These are phyloP conservation scores for Monotropa hypopitys DNA, from an alignment of 179 eudicot genomes.

Conservation along the genomic window DNA sequence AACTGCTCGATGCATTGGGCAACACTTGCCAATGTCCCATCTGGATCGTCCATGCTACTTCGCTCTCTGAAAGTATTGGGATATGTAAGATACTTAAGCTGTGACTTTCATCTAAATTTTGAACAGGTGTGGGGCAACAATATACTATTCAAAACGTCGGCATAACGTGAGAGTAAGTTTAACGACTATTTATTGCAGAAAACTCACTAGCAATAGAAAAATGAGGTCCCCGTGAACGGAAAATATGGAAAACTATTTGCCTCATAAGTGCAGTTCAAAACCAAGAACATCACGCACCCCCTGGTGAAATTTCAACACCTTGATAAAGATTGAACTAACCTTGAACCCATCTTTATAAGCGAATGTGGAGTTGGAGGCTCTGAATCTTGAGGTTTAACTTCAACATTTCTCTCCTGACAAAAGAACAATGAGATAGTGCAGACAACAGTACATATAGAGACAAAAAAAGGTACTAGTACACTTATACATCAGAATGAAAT, in stretches of 20 bases:
- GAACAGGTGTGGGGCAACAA: not conserved
- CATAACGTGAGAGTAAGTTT: not conserved
- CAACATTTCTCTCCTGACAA: constrained; percentile 64
- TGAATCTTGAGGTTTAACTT: constrained; percentile 49
- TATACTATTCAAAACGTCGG: not conserved
- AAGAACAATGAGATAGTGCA: constrained; percentile 8
- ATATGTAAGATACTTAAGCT: constrained; percentile 5
- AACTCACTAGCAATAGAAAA: not conserved
- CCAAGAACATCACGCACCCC: not conserved
- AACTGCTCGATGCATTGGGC: constrained; percentile 98
- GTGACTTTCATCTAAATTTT: not conserved
- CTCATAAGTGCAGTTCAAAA: not conserved
- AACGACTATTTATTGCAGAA: not conserved
- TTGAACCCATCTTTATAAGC: constrained; percentile 52
- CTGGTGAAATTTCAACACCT: not conserved
- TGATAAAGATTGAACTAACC: constrained; percentile 33
- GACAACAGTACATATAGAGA: not conserved
- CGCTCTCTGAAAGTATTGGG: constrained; percentile 56
- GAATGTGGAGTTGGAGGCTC: constrained; percentile 72
- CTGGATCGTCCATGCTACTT: constrained; percentile 94
- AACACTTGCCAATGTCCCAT: constrained; percentile 93
- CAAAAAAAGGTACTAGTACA: not conserved
- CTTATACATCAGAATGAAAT: not conserved
- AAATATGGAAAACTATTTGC: not conserved
- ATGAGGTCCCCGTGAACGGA: not conserved